These are phyloP conservation scores for Rhododendron molle DNA, from an alignment of 148 eudicot genomes.

Conservation along the genomic window DNA sequence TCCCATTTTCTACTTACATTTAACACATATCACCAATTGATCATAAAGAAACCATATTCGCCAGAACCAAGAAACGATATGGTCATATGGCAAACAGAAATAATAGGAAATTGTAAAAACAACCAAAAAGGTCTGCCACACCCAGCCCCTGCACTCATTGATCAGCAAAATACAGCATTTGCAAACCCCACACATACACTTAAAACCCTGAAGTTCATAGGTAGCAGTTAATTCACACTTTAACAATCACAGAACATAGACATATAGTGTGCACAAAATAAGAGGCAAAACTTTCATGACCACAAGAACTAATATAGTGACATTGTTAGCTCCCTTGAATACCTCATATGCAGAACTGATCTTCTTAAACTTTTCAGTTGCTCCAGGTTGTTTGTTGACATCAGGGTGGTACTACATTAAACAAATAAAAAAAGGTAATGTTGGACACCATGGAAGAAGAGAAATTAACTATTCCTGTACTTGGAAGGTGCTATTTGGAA, in stretches of 20 bases:
- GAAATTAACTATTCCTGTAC: background rate
- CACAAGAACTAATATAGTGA: background rate
- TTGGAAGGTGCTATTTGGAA: background rate
- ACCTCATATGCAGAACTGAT: slow-evolving; percentile 99
- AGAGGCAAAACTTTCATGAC: background rate
- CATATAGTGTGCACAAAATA: too few species aligned
- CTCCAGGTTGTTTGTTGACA: slow-evolving; percentile 95
- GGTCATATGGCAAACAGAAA: background rate
- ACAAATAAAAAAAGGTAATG: slow-evolving; percentile 20
- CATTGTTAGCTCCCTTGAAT: slow-evolving; percentile 14
- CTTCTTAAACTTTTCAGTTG: slow-evolving; percentile 99
- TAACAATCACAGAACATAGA: background rate
- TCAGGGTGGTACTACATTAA: slow-evolving; percentile 82
- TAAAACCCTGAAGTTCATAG: background rate
- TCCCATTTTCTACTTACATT: background rate
- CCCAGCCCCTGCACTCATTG: background rate
- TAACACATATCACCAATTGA: background rate
- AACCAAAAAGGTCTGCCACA: background rate
- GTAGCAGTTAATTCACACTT: background rate
- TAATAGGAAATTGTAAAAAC: background rate
- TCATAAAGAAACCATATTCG: background rate
- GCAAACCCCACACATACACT: background rate
- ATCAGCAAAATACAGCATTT: background rate
- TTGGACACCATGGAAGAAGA: slow-evolving; percentile 16
- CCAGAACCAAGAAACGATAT: background rate